Base-by-base conservation (phyloP, 2,329 filamentous ascomycete species). In the Penicillium oxalicum region DNA sequence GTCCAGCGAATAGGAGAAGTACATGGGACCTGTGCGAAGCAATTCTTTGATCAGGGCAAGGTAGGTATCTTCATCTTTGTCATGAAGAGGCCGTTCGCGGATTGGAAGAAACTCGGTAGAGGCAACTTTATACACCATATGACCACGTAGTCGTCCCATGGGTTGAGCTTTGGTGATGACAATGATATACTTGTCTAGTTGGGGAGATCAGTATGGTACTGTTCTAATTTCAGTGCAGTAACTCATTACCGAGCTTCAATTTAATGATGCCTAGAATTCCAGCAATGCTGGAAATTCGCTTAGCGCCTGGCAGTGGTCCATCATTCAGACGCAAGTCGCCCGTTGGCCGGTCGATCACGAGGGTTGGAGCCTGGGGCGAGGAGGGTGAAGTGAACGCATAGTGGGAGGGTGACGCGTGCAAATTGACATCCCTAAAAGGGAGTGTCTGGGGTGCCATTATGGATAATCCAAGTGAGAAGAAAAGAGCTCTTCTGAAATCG, bases 381-480 rank as follows among this genome's bases (percentile, higher is more conserved):
- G 93, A 97, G 27, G 93, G 93, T 27, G 93, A 98, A 35, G 88
- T 91, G 72, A 98, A 98, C 61, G 90, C 88, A 77, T 98, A 98
- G 67, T 93, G 86, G 62, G 91, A 88, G 61, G 88, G 79, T 45
- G 91, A 90, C 57, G 90, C 87, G 71, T 95, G 90, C 69, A 98
- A 83, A 70, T 97, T 98, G 76, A 97, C 94, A 76, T 98, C 93
- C 67, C 91, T 83, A 73, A 91, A 98, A 24, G 91, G 93, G 48
- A 85, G 74, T 47, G 65, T 50, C 46, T 66, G 58, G 51, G 56
- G 54, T 46, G 66, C 57, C 69, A 71, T 72, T 18, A 18, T 18
- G 18, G 18, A 18, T 18, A 2, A 18, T 18, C 18, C 18, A 18
- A 18, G 18, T 18, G 18, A 18, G 18, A 18, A 2, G 18, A 18